Conservation (phyloP, 2,329 filamentous ascomycete genomes). For the Cercospora citrullina region DNA sequence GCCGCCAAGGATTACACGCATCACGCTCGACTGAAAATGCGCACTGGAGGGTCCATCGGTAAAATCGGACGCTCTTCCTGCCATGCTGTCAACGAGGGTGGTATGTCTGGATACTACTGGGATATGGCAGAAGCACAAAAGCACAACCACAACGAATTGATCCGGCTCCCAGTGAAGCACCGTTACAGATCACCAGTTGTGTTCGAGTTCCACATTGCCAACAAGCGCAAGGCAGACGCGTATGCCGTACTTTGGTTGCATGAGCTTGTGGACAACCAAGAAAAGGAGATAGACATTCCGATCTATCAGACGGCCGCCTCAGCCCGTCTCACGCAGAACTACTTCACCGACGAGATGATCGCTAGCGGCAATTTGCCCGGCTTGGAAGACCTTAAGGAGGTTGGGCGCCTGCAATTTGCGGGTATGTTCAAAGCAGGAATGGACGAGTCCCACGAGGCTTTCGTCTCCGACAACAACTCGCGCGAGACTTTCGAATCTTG, state of each 20-base stretch:
- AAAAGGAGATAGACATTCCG: constrained; percentile 77
- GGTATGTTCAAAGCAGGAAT: constrained; percentile 87
- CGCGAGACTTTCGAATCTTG: constrained; percentile 93
- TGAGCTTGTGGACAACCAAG: constrained; percentile 77
- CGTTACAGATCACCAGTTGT: constrained; percentile 88
- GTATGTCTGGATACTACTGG: constrained; percentile 56
- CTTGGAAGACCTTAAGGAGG: constrained; percentile 71
- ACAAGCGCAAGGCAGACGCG: constrained; percentile 69
- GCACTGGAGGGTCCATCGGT: constrained; percentile 81
- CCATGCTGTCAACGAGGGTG: constrained; percentile 58
- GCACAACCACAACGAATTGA: constrained; percentile 48
- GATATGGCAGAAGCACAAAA: constrained; percentile 46
- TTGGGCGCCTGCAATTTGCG: constrained; percentile 78
- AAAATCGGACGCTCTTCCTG: constrained; percentile 67
- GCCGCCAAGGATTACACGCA: constrained; percentile 63
- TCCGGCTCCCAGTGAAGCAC: constrained; percentile 83
- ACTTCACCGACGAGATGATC: constrained; percentile 79
- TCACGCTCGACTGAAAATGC: constrained; percentile 67
- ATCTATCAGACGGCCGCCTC: constrained; percentile 82
- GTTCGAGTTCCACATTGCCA: constrained; percentile 74
- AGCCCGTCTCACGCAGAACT: constrained; percentile 81
- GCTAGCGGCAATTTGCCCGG: constrained; percentile 62
- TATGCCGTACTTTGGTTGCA: constrained; percentile 85
- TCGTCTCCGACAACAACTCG: constrained; percentile 82
- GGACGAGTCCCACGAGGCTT: constrained; percentile 79